A percentile compares a stretch with the other conserved stretches of the same genome.
Evolutionary conservation across 2,329 filamentous ascomycete genomes (phyloP).

Genomic region (Didymella pinodella): DNA sequence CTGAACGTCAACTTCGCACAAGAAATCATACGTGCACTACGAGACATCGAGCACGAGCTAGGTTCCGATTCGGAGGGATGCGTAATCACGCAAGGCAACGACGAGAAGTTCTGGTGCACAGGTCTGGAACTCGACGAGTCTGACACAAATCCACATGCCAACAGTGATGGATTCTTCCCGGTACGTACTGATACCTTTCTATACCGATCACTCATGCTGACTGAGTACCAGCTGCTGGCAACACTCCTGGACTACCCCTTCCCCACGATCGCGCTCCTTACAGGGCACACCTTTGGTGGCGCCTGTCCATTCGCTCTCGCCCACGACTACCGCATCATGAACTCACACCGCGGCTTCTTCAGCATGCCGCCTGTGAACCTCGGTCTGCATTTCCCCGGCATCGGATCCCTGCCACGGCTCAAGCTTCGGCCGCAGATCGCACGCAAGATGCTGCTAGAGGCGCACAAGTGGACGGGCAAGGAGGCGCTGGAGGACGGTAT

Average conservation of each 20-base stretch:
- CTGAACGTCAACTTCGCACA: slow-evolving; percentile 60
- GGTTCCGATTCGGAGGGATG: slow-evolving; percentile 60
- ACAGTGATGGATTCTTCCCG: slow-evolving; percentile 66
- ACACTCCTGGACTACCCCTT: slow-evolving; percentile 60
- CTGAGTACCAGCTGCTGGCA: slow-evolving; percentile 49
- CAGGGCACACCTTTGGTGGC: slow-evolving; percentile 60
- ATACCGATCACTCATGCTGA: neutral
- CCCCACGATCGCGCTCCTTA: slow-evolving; percentile 59
- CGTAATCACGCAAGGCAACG: slow-evolving; percentile 61
- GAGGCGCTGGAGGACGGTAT: slow-evolving; percentile 62
- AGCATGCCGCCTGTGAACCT: slow-evolving; percentile 62
- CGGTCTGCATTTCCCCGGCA: slow-evolving; percentile 64
- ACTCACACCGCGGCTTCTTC: slow-evolving; percentile 43
- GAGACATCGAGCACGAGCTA: slow-evolving; percentile 57
- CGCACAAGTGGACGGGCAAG: slow-evolving; percentile 62
- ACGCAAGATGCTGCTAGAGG: slow-evolving; percentile 64
- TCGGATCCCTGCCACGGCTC: slow-evolving; percentile 60
- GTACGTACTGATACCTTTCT: slow-evolving; percentile 11
- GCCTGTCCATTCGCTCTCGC: slow-evolving; percentile 58
- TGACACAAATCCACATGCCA: slow-evolving; percentile 62
- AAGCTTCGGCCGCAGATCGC: slow-evolving; percentile 62
- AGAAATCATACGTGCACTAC: slow-evolving; percentile 61
- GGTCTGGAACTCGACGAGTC: slow-evolving; percentile 58
- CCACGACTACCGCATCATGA: slow-evolving; percentile 59
- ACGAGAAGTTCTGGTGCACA: slow-evolving; percentile 62